phyloP scores from a whole-genome alignment of 805 yeast genomes.

The Nakazawaea siamensis region DNA sequence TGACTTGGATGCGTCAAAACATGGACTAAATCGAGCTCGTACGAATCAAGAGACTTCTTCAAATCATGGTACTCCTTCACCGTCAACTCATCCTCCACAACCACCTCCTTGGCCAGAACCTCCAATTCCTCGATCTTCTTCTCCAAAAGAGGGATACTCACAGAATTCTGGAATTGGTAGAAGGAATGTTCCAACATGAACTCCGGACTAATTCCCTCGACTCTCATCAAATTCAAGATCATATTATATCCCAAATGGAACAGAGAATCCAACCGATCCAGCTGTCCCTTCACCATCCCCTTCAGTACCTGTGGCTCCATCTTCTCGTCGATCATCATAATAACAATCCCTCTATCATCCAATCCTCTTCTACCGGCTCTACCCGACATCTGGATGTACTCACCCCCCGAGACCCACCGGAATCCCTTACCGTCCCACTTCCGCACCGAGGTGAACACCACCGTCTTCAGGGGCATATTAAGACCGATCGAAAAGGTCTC shows the following conservation, averaged over 20 bases:
- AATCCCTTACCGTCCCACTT: constrained; percentile 98
- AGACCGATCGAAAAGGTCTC: constrained; percentile 98
- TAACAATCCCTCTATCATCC: constrained; percentile 98
- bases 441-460: constrained; percentile 93
- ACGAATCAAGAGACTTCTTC: constrained; percentile 59
- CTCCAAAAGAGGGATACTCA: constrained; percentile 83
- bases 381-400: constrained; percentile 98
- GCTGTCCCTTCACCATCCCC: constrained; percentile 99
- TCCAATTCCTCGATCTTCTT: constrained; percentile 49
- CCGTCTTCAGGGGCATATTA: constrained; percentile 99
- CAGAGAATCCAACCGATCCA: constrained; percentile 95
- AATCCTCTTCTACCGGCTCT: constrained; percentile 99
- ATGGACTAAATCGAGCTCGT: constrained; percentile 68
- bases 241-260: constrained; percentile 96
- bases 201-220: constrained; percentile 97
- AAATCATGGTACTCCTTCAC: constrained; percentile 81
- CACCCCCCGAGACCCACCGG: constrained; percentile 99
- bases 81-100: constrained; percentile 64
- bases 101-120: constrained; percentile 35
- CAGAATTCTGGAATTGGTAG: constrained; percentile 89
- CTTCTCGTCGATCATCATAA: constrained; percentile 98
- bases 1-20: constrained; percentile 90
- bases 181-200: constrained; percentile 93
- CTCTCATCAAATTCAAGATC: constrained; percentile 93
- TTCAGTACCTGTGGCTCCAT: constrained; percentile 99